These are phyloP conservation scores for Candida sanyaensis DNA, from an alignment of 1,139 yeast genomes.

Conservation along the genomic window DNA sequence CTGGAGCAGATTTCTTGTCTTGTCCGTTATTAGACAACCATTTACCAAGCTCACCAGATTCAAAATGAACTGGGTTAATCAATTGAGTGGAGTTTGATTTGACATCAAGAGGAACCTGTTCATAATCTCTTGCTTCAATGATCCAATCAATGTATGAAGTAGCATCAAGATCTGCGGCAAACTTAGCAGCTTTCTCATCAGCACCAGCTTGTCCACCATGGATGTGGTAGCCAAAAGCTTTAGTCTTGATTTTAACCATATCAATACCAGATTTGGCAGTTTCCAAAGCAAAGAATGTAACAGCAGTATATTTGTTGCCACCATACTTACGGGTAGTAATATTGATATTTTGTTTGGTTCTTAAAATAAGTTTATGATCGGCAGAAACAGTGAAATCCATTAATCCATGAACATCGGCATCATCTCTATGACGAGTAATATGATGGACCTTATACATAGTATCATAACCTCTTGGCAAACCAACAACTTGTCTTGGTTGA, in stretches of 20 bases:
- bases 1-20: slow-evolving; percentile 16
- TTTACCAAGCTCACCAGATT: slow-evolving; percentile 23
- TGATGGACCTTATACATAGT: slow-evolving; percentile 37
- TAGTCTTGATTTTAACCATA: slow-evolving; percentile 17
- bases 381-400: slow-evolving; percentile 31
- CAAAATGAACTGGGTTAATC: slow-evolving; percentile 32
- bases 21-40: slow-evolving; percentile 16
- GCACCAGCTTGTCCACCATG: slow-evolving; percentile 17
- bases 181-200: slow-evolving; percentile 18
- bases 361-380: slow-evolving; percentile 30
- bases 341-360: slow-evolving; percentile 22
- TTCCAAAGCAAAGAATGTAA: slow-evolving; percentile 20
- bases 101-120: slow-evolving; percentile 19
- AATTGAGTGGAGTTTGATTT: slow-evolving; percentile 28
- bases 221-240: slow-evolving; percentile 16
- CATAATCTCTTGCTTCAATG: slow-evolving; percentile 32
- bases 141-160: slow-evolving; percentile 29
- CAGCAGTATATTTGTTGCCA: slow-evolving; percentile 19
- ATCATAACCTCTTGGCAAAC: slow-evolving; percentile 41
- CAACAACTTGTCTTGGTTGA: slow-evolving; percentile 37
- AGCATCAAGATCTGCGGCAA: slow-evolving; percentile 16
- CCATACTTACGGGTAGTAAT: slow-evolving; percentile 13
- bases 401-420: slow-evolving; percentile 16
- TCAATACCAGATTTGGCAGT: slow-evolving; percentile 5
- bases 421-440: slow-evolving; percentile 14